Evolutionary conservation across 2,329 filamentous ascomycete species (phyloP).

Genomic region (Sporothrix curviconia): DNA sequence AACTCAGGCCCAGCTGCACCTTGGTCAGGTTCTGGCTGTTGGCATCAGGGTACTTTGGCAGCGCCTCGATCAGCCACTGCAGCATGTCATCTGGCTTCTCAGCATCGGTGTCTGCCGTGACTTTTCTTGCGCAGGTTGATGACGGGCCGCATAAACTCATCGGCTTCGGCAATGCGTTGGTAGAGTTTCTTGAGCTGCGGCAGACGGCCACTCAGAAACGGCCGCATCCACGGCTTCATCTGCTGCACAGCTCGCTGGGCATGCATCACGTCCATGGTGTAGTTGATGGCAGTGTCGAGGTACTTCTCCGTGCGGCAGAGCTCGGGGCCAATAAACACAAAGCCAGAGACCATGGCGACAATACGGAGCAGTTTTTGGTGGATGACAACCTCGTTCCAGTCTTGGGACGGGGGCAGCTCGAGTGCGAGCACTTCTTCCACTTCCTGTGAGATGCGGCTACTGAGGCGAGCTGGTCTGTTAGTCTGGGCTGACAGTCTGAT

Average conservation of each 20-base stretch:
- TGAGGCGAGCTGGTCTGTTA: conserved; percentile 23
- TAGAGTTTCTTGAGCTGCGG: conserved; percentile 31
- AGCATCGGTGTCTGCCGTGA: conserved; percentile 17
- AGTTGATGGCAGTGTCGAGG: conserved; percentile 41
- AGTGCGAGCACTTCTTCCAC: conserved; percentile 28
- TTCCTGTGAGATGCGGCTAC: conserved; percentile 33
- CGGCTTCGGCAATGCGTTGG: conserved; percentile 27
- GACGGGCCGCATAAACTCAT: conserved; percentile 31
- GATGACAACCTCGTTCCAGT: conserved; percentile 38
- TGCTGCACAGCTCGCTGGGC: conserved; percentile 27
- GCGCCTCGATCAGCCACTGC: conserved; percentile 39
- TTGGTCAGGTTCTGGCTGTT: conserved; percentile 33
- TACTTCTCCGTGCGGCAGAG: conserved; percentile 39
- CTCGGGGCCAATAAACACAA: conserved; percentile 42
- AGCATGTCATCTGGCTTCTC: conserved; percentile 40
- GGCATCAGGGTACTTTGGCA: conserved; percentile 28
- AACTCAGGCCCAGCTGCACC: conserved; percentile 37
- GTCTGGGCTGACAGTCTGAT: no score
- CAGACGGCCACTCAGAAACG: conserved; percentile 26
- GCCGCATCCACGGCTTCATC: conserved; percentile 29
- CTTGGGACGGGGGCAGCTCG: conserved; percentile 31
- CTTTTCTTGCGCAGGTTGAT: conserved; percentile 27
- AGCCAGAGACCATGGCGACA: conserved; percentile 40
- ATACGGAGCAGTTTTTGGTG: conserved; percentile 37
- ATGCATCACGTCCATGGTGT: conserved; percentile 35